phyloP scores from a whole-genome alignment of 805 yeast species.

The Nakazawaea holstii region DNA sequence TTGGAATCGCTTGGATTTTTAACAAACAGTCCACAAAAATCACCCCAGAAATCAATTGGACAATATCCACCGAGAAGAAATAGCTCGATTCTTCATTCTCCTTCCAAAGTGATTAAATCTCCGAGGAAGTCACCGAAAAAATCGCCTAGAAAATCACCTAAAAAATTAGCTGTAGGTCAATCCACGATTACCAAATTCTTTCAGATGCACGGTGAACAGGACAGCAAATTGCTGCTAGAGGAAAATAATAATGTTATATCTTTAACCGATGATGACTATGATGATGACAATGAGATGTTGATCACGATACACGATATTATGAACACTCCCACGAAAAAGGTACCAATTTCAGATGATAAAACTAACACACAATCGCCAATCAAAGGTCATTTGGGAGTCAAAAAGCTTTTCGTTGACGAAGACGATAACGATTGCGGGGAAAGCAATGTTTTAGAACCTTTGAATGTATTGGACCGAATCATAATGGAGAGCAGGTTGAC shows the following conservation, averaged over 20 bases:
- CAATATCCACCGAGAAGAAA: neutral
- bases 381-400: neutral
- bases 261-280: neutral
- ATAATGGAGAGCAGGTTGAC: neutral
- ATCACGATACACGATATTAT: neutral
- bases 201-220: neutral
- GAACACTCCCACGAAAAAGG: no score
- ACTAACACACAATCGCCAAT: neutral
- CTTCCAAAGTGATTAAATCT: neutral
- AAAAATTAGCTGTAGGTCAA: neutral
- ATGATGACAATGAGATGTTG: neutral
- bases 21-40: neutral
- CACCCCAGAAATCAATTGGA: neutral
- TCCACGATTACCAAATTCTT: neutral
- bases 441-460: neutral
- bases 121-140: constrained; percentile 1
- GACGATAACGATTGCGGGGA: neutral
- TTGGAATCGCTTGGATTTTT: neutral
- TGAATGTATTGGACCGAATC: neutral
- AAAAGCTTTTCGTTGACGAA: neutral
- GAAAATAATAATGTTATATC: neutral
- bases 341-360: no score
- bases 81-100: neutral
- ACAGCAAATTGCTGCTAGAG: neutral
- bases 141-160: neutral